A percentile compares a stretch with the other conserved stretches of the same genome.
Evolutionary conservation across 331 rosid species (phyloP).

Genomic region (Acacia pycnantha): DNA sequence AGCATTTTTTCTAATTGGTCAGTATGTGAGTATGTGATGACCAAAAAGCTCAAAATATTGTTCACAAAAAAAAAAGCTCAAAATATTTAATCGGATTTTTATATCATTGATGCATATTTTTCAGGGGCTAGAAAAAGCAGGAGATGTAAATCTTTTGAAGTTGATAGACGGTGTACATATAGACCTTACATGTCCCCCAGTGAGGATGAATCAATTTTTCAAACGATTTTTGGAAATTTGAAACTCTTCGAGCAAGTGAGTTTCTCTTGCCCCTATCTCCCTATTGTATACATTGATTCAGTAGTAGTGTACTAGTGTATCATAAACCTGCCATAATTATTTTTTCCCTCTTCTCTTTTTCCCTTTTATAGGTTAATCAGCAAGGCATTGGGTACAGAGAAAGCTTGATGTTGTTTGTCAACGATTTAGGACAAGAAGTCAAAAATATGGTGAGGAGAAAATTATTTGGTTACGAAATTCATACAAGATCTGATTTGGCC

Average conservation of each 20-base stretch:
- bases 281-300: neutral
- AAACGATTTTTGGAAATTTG: conserved; percentile 31
- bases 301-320: conserved; percentile 12
- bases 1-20: neutral
- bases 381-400: conserved; percentile 50
- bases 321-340: neutral
- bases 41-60: neutral
- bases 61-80: too few relatives aligned
- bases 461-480: conserved; percentile 41
- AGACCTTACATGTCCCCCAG: conserved; percentile 17
- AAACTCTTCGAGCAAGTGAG: conserved; percentile 52
- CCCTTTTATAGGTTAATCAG: conserved; percentile 43
- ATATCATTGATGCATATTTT: neutral
- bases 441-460: conserved; percentile 52
- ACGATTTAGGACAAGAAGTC: conserved; percentile 60
- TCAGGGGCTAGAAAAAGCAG: conserved; percentile 34
- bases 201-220: conserved; percentile 31
- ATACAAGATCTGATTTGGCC: conserved; percentile 22
- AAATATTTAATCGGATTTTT: neutral
- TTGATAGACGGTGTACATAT: conserved; percentile 39
- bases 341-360: neutral
- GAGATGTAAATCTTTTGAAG: conserved; percentile 27
- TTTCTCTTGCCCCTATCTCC: neutral
- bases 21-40: neutral
- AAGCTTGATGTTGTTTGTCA: conserved; percentile 58